Base-by-base conservation (phyloP, 2,329 filamentous ascomycete genomes). In the Penicillium sp. region DNA sequence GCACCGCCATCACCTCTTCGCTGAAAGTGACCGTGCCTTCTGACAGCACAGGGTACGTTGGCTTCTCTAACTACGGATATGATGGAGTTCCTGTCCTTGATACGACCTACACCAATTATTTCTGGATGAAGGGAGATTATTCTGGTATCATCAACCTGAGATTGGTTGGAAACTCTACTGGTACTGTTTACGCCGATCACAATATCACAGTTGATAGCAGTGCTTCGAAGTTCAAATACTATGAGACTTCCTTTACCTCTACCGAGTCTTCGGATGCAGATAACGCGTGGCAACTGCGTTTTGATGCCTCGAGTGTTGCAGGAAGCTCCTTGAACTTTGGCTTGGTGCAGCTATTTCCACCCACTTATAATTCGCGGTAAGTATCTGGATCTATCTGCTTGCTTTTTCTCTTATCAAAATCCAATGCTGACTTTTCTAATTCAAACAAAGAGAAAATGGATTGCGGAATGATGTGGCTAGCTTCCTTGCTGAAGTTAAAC, bases 401-500 rank as follows among this genome's bases (percentile, higher is more conserved):
- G 13, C 29, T 13, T 11, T 1, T 27, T 49, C 9, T 35, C n/a
- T 21, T 8, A n/a, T 19, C 35, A 19, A 39, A 16, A 4, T 11
- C 23, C 1, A 23, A 14, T 10, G 31, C n/a, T 21, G 4, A 25
- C 25, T 14, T 42, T 13, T 11, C 5, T 23, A 3, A 44, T 21
- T 25, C 10, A 14, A 31, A 10, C 26, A 16, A 5, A 69, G 65
- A 25, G 44, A 63, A 52, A 88, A 88, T 60, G 85, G 85, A 1
- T 75, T 85, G 33, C 75, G 84, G 11, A 69, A 77, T 14, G 83
- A 87, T 42, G 72, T 88, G 48, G 81, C 80, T 14, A 77, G 84
- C 57, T 79, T 79, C 9, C 70, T 87, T 9, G 81, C 78, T 4
- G 78, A 72, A 11, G 66, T 87, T 2, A 81, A 85, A 52, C 81